Base-by-base conservation (phyloP, 106 monocot species). In the Dendrobium nobile region DNA sequence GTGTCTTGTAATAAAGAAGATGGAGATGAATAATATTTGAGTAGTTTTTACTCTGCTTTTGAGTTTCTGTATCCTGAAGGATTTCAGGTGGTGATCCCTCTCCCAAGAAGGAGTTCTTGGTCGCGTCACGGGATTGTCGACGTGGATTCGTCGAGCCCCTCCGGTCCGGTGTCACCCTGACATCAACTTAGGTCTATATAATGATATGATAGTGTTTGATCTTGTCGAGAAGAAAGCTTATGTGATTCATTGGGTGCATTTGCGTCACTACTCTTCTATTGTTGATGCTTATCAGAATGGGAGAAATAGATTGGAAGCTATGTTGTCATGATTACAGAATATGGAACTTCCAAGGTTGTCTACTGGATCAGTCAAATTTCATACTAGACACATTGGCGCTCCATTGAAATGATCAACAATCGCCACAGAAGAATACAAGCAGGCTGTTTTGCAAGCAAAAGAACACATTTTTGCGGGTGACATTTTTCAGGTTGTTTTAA, bases 221-320 rank as follows among this genome's bases (percentile, higher is more conserved):
- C 91, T 94, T 67, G 96, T 94, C 48, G 94, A 97, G 80, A 97
- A 96, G 96, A 96, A 88, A 93, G 90, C 88, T 67, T 88, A 90
- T 81, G 87, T 89, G 43, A 90, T 96, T 83, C 96, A 96, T 78
- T 96, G 96, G 96, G 96, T 93, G 4, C 90, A 85, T 43, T 10
- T 91, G 47, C 85, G 88, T 79, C 82, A 85, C 7, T 90, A 89
- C 75, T 81, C 88, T 68, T 94, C 96, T 8, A 37, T 90, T 72
- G 90, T 94, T 54, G 78, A 92, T 54, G 96, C 96, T 18, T 97
- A 94, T 85, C 72, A 82, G 41, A 94, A 97, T 82, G 96, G 92
- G 42, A 92, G 82, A 82, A 82, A 81, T 5, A 82, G 81, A 7
- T 77, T 97, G 77, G 84, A 92, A 2, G 20, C 41, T 70, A 80